Base-by-base conservation (phyloP, 805 yeast species). In the Wickerhamiella dianesei region DNA sequence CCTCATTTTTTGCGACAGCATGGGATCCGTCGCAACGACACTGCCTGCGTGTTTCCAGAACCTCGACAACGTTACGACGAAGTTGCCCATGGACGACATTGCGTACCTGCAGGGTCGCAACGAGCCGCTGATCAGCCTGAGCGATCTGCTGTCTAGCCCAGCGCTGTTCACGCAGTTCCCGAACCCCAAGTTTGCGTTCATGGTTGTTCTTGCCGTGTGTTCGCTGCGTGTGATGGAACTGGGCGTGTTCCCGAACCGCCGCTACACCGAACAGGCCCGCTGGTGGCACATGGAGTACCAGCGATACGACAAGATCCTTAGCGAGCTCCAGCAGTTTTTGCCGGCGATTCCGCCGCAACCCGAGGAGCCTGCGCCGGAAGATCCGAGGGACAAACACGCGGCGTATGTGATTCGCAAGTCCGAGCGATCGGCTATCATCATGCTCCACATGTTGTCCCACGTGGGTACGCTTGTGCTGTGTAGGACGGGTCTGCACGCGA, bases 11-110 rank as follows among this genome's bases (percentile, higher is more conserved):
- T 44, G 50, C 40, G 64, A 60, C 32, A 48, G 58, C 12, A 47
- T 54, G 16, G 56, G 59, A 3, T 48, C 57, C 20, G 44, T 53
- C 1, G 63, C 56, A 8, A 56, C 63, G n/a, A 55, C 59, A 3
- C 53, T 61, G 56, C 62, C 63, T 4, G 21, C 41, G 6, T 13
- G n/a, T 13, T 39, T 39, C 41, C 21, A 19, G 18, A 44, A 48
- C 39, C 21, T 45, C 17, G 36, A 55, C 21, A 46, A 52, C 25
- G 51, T 61, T 29, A 41, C 42, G 25, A 51, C 59, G 2, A 48
- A 55, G 20, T 39, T 61, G 35, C 64, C 65, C 0, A 20, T 55
- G 25, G 53, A 54, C 39, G 64, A 60, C 40, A 50, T 45, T 37
- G 47, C 45, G 16, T 52, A 48, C 32, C 32, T 45, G 25, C 18